phyloP scores from a whole-genome alignment of 2,329 filamentous ascomycete genomes.

The Talaromyces sp. region DNA sequence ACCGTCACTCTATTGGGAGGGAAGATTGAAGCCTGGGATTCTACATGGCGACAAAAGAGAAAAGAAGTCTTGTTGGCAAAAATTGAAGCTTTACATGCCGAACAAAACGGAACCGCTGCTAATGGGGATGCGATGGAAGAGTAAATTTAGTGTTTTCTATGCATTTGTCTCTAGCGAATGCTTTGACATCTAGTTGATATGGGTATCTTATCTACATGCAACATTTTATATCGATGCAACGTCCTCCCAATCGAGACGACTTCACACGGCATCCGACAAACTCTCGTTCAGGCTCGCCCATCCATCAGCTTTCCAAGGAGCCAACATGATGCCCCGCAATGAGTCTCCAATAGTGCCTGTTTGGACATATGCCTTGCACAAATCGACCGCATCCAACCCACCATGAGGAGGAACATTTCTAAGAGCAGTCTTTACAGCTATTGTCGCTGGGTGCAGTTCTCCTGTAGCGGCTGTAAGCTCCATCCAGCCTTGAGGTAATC shows the following conservation, averaged over 20 bases:
- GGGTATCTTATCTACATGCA: slow-evolving; percentile 14
- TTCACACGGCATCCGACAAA: slow-evolving; percentile 25
- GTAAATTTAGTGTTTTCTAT: not conserved
- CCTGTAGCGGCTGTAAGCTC: slow-evolving; percentile 63
- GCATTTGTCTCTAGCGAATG: not conserved
- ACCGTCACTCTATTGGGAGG: slow-evolving; percentile 76
- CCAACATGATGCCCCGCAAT: slow-evolving; percentile 71
- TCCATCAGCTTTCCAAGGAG: slow-evolving; percentile 69
- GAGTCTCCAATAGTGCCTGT: slow-evolving; percentile 70
- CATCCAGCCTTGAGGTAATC: slow-evolving; percentile 76
- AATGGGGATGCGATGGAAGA: slow-evolving; percentile 35
- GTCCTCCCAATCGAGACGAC: not conserved
- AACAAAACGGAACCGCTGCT: not conserved
- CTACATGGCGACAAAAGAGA: slow-evolving; percentile 68
- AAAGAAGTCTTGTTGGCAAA: slow-evolving; percentile 66
- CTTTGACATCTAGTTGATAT: not conserved
- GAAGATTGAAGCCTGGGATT: slow-evolving; percentile 77
- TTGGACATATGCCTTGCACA: slow-evolving; percentile 71
- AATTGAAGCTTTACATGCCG: slow-evolving; percentile 40
- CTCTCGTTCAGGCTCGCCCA: slow-evolving; percentile 54
- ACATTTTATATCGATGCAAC: not conserved
- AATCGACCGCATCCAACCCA: slow-evolving; percentile 62
- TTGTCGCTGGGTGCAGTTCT: slow-evolving; percentile 59
- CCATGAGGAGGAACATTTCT: slow-evolving; percentile 72
- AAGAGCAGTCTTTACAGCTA: slow-evolving; percentile 76